Base-by-base conservation (phyloP, 352 stramenopile genomes). In the Pythium insidiosum region DNA sequence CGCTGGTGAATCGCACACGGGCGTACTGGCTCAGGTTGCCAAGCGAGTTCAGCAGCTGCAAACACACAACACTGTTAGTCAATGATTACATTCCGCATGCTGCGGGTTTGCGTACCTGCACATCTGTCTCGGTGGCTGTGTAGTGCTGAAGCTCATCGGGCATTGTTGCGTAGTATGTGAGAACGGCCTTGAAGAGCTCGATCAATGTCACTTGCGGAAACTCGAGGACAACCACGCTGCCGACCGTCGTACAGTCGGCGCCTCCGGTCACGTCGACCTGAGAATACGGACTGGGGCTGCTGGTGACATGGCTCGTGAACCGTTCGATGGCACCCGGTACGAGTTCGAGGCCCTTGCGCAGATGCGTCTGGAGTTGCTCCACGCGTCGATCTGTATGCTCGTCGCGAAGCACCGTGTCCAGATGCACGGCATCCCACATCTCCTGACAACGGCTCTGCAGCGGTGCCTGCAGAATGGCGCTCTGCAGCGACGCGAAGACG, bases 211-310 rank as follows among this genome's bases (percentile, higher is more conserved):
- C 41, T 43, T 76, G 54, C 2, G 61, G 66, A 18, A 84, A 55
- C 15, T 67, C 52, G 26, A 66, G 68, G 11, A 77, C 53, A 37
- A 82, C 46, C 15, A 82, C 55, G 43, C 68, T 84, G 15, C 66
- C 73, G 39, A 73, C 48, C 50, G 64, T 80, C 18, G 72, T 82
- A 42, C 56, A 58, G 19, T 55, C 51, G 2, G 56, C 55, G 20
- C 76, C 68, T 16, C 61, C 67, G 42, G 78, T 82, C 57, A 84
- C 60, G 41, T 67, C 80, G 36, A 64, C 73, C 56, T 84, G 68
- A 15, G 66, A 70, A 23, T 77, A 81, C 13, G 70, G 67, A 37
- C 58, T 68, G 60, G 24, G 53, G 51, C n/a, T 53, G 52, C 28
- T 47, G n/a, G 41, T 61, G 31, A 57, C 71, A 28, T 57, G 47